Evolutionary conservation across 768 basidiomycete species (phyloP), one percentile per base, ranked within the genome.

Genomic region (Xerocomus potaroensis): DNA sequence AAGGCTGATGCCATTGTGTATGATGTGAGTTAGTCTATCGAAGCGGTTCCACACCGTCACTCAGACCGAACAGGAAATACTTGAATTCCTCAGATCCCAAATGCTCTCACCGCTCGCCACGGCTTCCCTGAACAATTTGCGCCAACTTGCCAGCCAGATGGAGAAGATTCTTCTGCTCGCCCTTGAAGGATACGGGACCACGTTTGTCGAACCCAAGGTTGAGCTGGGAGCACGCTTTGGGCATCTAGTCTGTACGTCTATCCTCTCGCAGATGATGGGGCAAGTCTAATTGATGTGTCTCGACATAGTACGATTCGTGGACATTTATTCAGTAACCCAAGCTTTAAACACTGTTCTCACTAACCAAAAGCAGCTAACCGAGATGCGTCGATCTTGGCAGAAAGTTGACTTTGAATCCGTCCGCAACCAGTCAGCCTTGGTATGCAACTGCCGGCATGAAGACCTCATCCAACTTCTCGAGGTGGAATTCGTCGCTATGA

Each of bases 381-480:
- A 92, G 53, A 91, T 93, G 88, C 84, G 84, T 40, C 77, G 84
- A 46, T 89, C 91, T 19, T 93, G 91, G 90, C 74, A 78, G 51
- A 87, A 87, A 65, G 80, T 93, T 35, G 88, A 93, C 62, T 92
- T 93, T 55, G 89, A 92, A 64, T 89, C 87, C 23, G 88, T 93
- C 45, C 80, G 90, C 50, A 92, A 93, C 59, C 91, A 93, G 60
- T 89, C 87, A n/a, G 91, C 91, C 15, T 71, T 93, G 58, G 91
- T 92, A 23, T 91, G 90, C 76, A 91, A 92, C 61, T 92, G 91
- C 64, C 84, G 91, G 40, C 89, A 91, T 55, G 91, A 91, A 66
- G 88, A 91, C 57, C 76, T 93, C 41, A 79, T 88, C 33, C 88
- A 91, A 56, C 75, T 91, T 39, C 67, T 93, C 39, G 90, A 92